phyloP scores from a whole-genome alignment of 2,329 filamentous ascomycete species.

The Fusarium dimerum region DNA sequence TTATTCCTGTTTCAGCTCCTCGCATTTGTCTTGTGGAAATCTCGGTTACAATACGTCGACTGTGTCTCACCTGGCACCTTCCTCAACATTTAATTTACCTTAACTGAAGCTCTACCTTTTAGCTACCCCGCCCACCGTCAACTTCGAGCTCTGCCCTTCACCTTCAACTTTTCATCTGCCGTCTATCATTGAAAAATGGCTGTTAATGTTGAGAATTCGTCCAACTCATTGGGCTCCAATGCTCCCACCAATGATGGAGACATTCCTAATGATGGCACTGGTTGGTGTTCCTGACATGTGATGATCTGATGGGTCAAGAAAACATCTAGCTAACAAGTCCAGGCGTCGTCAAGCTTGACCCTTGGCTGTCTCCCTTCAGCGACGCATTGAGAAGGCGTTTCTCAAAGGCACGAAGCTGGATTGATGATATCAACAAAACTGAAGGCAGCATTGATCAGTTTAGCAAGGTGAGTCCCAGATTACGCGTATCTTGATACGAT shows the following conservation, averaged over 20 bases:
- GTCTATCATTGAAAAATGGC: conserved; percentile 35
- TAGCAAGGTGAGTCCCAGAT: conserved; percentile 62
- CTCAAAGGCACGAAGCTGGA: conserved; percentile 80
- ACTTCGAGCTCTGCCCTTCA: conserved; percentile 24
- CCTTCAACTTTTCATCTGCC: conserved; percentile 14
- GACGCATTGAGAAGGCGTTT: conserved; percentile 76
- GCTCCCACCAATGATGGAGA: conserved; percentile 45
- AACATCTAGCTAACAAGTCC: conserved; percentile 16
- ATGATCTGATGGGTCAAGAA: conserved; percentile 21
- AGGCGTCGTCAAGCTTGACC: conserved; percentile 88
- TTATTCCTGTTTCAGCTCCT: neutral
- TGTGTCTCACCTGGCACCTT: conserved; percentile 20
- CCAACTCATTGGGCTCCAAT: conserved; percentile 45
- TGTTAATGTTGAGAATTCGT: conserved; percentile 38
- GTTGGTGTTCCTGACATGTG: conserved; percentile 44
- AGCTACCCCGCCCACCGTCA: conserved; percentile 22
- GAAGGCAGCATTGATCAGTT: conserved; percentile 94
- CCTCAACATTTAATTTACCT: conserved; percentile 13
- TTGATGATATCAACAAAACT: conserved; percentile 75
- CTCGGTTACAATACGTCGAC: conserved; percentile 10
- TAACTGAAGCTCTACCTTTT: conserved; percentile 16
- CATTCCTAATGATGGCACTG: conserved; percentile 70
- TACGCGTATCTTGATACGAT: neutral
- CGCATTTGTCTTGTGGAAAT: conserved; percentile 9
- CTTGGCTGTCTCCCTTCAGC: conserved; percentile 84